Conservation (phyloP, 495 filamentous ascomycete species). For the Thermochaetoides thermophila region DNA sequence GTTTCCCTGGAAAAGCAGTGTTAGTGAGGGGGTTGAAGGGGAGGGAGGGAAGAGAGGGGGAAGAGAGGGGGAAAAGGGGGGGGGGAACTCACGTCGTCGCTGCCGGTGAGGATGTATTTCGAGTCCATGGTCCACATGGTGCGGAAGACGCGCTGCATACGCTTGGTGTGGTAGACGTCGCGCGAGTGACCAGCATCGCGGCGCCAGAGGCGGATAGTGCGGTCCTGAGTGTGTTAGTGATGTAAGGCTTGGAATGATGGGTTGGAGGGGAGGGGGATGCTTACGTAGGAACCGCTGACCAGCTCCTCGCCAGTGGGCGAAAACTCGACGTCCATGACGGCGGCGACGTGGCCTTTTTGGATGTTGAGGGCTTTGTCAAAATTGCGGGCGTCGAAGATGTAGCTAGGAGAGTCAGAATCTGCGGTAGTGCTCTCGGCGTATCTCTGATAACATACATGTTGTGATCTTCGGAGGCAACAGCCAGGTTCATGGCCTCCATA, state of each 20-base stretch:
- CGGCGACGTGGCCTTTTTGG: slow-evolving; percentile 89
- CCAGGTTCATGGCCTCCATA: slow-evolving; percentile 40
- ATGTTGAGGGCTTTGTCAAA: slow-evolving; percentile 55
- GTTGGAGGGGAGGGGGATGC: slow-evolving; percentile 41
- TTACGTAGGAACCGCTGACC: slow-evolving; percentile 78
- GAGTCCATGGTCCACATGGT: slow-evolving; percentile 73
- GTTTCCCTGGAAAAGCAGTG: slow-evolving; percentile 45
- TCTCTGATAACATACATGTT: slow-evolving; percentile 37
- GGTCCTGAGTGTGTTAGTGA: slow-evolving; percentile 7
- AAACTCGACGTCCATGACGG: slow-evolving; percentile 95
- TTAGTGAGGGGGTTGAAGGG: no score
- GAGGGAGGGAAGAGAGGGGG: background rate
- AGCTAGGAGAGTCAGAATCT: slow-evolving; percentile 5
- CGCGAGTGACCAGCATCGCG: slow-evolving; percentile 67
- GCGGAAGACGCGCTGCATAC: slow-evolving; percentile 83
- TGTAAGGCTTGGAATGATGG: slow-evolving; percentile 39
- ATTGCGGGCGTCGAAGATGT: slow-evolving; percentile 22
- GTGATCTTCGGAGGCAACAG: slow-evolving; percentile 31
- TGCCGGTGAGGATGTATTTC: slow-evolving; percentile 72
- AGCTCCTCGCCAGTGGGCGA: slow-evolving; percentile 89
- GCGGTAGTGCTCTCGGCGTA: no score
- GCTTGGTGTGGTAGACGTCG: slow-evolving; percentile 93
- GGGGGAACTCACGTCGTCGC: slow-evolving; percentile 45
- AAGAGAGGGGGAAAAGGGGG: background rate
- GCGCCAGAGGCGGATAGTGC: slow-evolving; percentile 53